Base-by-base conservation (phyloP, 202 grass and related monocot genomes). In the Panicum hallii region DNA sequence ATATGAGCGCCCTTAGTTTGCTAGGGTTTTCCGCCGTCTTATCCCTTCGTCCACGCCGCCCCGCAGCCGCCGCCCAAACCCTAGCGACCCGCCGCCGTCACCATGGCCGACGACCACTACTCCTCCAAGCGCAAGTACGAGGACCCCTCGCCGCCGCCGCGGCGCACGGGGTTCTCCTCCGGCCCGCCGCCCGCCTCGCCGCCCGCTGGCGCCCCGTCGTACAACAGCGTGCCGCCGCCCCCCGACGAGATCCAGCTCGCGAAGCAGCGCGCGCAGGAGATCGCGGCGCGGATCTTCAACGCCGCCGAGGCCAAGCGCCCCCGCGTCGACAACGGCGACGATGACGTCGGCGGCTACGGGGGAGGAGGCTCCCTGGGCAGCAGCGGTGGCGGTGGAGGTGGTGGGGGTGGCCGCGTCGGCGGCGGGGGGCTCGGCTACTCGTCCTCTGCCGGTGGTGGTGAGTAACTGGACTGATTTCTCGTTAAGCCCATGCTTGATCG, bases 191-290 rank as follows among this genome's bases (percentile, higher is more conserved):
- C 87, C 62, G 70, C 55, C 53, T 92, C 86, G 50, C 85, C 85
- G 5, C 89, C 81, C 6, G 54, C 67, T 0, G 79, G 52, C 22
- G 79, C n/a, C 41, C 2, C 56, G 53, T 83, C 91, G 57, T 97
- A 99, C 86, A 99, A 95, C 53, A 99, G 75, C 86, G 93, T 97
- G 34, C 90, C 97, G 15, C 91, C 97, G 38, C 91, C 93, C 5
- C 75, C 93, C 23, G 97, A 99, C 16, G 93, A 91, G 78, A 99
- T 99, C 74, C 90, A 94, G 88, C 93, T 93, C 22, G 97, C 97
- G 19, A 99, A 99, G 90, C 97, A 97, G 84, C 85, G 91, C 22
- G 97, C 97, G n/a, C 93, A 99, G 93, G 88, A 92, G 82, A 96
- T 99, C 60, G 97, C 97, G 4, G 97, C 97, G 40, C 90, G 93